Percentiles rank a stretch among this genome's conserved stretches.
Conservation (phyloP, 345 rosid genomes). For the Citrus australasica region DNA sequence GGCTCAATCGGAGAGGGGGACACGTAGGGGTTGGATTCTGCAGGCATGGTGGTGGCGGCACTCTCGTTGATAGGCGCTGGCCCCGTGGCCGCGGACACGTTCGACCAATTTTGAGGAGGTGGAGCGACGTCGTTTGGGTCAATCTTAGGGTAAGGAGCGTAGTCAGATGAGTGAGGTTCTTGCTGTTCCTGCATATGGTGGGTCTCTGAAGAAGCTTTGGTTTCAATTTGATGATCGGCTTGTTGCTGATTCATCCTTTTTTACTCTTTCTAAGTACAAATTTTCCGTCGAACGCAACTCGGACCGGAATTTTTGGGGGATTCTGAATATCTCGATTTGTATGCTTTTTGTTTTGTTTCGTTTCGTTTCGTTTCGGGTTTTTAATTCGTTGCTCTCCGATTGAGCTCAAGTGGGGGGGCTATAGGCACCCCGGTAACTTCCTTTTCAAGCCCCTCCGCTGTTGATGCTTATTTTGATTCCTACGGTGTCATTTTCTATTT, state of each 20-base stretch:
- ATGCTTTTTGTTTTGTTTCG: neutral
- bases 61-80: constrained; percentile 42
- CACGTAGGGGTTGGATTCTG: constrained; percentile 80
- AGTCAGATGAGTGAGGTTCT: constrained; percentile 53
- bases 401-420: too few relatives aligned
- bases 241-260: constrained; percentile 7
- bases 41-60: constrained; percentile 76
- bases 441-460: too few relatives aligned
- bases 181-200: neutral
- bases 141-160: constrained; percentile 88
- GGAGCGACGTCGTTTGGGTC: constrained; percentile 76
- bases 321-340: neutral
- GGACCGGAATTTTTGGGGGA: neutral
- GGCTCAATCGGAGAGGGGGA: constrained; percentile 43
- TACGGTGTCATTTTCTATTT: too few relatives aligned
- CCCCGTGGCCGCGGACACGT: constrained; percentile 26
- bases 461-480: too few relatives aligned
- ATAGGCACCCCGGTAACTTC: too few relatives aligned
- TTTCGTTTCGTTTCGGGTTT: too few relatives aligned
- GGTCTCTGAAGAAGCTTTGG: constrained; percentile 17
- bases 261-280: neutral
- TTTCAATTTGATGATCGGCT: constrained; percentile 14
- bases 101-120: constrained; percentile 42
- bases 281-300: neutral
- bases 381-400: neutral